These are phyloP conservation scores for Phytophthora fragariaefolia DNA, from an alignment of 352 stramenopile genomes.

Conservation along the genomic window DNA sequence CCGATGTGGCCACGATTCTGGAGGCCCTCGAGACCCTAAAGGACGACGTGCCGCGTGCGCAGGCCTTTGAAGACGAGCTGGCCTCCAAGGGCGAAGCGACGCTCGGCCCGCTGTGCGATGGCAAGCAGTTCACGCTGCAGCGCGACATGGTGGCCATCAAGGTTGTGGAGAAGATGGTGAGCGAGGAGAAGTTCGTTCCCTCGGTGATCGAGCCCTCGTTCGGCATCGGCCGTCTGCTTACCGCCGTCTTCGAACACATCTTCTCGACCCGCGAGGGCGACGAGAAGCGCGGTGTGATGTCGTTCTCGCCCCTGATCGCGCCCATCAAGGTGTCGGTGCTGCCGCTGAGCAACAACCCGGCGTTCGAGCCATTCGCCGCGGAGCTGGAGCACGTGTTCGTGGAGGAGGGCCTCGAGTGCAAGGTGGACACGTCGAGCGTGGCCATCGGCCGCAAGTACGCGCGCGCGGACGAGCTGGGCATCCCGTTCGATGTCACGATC, in stretches of 20 bases:
- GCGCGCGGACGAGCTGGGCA: constrained; percentile 97
- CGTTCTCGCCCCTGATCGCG: constrained; percentile 96
- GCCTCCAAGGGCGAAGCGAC: constrained; percentile 89
- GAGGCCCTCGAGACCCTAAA: constrained; percentile 85
- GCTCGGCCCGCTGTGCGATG: constrained; percentile 88
- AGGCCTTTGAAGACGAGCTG: constrained; percentile 93
- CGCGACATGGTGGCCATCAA: constrained; percentile 96
- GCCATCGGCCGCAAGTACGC: constrained; percentile 97
- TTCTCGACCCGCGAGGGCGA: constrained; percentile 97
- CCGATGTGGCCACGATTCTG: constrained; percentile 85
- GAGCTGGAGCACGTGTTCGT: constrained; percentile 82
- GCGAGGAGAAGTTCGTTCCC: constrained; percentile 98
- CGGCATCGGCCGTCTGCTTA: constrained; percentile 98
- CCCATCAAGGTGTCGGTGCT: constrained; percentile 99
- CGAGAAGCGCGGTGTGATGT: constrained; percentile 98
- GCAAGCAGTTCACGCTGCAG: constrained; percentile 92
- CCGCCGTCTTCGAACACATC: constrained; percentile 98
- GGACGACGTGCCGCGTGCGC: constrained; percentile 86
- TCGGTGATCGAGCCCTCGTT: constrained; percentile 99
- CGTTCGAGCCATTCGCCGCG: constrained; percentile 82
- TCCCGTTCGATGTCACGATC: constrained; percentile 98
- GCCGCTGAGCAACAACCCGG: constrained; percentile 90
- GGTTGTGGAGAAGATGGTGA: constrained; percentile 96
- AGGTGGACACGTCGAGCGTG: constrained; percentile 96
- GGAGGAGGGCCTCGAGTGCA: constrained; percentile 81